Evolutionary conservation across 23 red algal genomes (phyloP).

Genomic region (Gracilaria vermiculophylla): DNA sequence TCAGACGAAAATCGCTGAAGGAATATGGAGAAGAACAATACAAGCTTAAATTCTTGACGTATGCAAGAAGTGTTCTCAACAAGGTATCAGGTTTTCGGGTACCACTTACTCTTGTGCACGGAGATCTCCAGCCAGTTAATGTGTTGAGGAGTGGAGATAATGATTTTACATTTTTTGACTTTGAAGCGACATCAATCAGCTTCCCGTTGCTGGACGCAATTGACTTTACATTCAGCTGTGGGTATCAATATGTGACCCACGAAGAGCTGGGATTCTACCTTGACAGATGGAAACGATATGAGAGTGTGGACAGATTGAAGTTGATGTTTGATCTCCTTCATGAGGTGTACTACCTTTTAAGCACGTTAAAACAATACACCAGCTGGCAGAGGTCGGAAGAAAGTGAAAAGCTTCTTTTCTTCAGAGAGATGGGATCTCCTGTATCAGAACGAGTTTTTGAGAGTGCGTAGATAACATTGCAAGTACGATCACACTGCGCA

Average conservation of each 20-base stretch:
- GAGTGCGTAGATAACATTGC: neutral
- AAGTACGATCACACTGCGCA: too few relatives aligned
- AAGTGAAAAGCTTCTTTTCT: neutral
- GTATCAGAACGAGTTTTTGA: neutral
- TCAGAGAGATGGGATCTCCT: conserved; percentile 23
- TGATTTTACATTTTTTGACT: conserved; percentile 13
- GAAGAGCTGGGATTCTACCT: conserved; percentile 2
- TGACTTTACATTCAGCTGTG: neutral
- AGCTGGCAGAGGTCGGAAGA: neutral
- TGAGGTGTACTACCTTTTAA: neutral
- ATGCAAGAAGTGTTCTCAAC: neutral
- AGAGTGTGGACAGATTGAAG: neutral
- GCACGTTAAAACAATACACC: neutral
- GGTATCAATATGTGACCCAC: neutral
- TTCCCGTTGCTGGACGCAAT: neutral
- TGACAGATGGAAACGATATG: neutral
- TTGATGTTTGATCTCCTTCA: neutral
- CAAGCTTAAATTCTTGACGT: neutral
- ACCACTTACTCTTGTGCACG: conserved; percentile 10
- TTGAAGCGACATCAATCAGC: conserved; percentile 17
- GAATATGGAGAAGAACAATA: neutral
- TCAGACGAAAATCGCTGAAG: neutral
- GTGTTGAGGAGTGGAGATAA: neutral
- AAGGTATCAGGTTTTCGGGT: neutral
- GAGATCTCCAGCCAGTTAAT: neutral